These are phyloP conservation scores for Parsonsia alboflavescens DNA, from an alignment of 257 asterid species.

Conservation along the genomic window DNA sequence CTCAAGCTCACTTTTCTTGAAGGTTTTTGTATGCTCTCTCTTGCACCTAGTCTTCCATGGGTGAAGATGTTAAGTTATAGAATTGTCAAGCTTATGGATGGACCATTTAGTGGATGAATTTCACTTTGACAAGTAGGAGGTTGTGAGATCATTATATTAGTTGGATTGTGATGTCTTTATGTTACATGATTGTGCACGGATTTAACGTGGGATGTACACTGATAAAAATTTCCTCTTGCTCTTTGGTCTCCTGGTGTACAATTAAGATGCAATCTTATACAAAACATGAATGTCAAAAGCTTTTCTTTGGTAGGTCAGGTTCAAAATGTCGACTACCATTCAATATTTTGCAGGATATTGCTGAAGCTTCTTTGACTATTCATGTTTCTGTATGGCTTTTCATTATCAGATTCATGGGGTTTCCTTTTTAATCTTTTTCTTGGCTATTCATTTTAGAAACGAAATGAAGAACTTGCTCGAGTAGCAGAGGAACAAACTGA, in stretches of 20 bases:
- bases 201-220: neutral
- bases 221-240: neutral
- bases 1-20: neutral
- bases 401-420: neutral
- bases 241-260: neutral
- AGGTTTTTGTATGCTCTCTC: no score
- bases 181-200: neutral
- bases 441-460: conserved; percentile 41
- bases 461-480: conserved; percentile 50
- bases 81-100: neutral
- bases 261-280: neutral
- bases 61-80: neutral
- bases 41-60: neutral
- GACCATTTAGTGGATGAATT: neutral
- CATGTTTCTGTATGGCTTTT: neutral
- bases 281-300: neutral
- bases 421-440: neutral
- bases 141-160: neutral
- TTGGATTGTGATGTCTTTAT: neutral
- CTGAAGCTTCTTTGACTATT: neutral
- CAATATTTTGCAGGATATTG: neutral
- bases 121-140: neutral
- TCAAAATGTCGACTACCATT: neutral
- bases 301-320: neutral
- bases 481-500: conserved; percentile 53